phyloP scores from a whole-genome alignment of 768 basidiomycete species.

The Gymnopilus dilepis region DNA sequence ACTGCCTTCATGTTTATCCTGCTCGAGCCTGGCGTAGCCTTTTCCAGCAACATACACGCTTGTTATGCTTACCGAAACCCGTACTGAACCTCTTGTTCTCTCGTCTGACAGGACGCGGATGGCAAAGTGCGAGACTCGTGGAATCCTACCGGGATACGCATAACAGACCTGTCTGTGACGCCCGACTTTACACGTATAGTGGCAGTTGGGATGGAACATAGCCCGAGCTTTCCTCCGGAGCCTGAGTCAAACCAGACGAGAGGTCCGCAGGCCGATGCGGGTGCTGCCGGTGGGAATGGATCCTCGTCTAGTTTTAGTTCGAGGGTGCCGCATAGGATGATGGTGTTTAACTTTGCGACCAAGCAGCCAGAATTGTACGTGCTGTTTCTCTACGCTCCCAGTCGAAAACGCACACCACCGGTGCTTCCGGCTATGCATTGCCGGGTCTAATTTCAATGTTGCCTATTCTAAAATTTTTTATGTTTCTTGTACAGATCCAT shows the following conservation, averaged over 20 bases:
- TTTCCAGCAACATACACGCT: conserved; percentile 14
- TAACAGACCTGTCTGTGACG: conserved; percentile 86
- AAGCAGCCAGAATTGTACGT: conserved; percentile 74
- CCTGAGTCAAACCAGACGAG: conserved; percentile 26
- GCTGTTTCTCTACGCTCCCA: conserved; percentile 9
- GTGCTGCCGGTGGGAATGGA: conserved; percentile 38
- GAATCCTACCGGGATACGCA: conserved; percentile 73
- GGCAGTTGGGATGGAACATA: conserved; percentile 72
- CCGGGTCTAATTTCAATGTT: conserved; percentile 13
- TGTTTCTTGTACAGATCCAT: conserved; percentile 54
- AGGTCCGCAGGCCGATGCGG: conserved; percentile 40
- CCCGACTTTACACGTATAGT: conserved; percentile 86
- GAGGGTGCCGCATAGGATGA: conserved; percentile 64
- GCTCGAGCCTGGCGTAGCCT: conserved; percentile 14
- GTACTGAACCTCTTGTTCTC: conserved; percentile 21
- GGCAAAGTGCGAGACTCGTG: conserved; percentile 77
- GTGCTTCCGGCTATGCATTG: conserved; percentile 9
- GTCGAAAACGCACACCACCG: conserved; percentile 9
- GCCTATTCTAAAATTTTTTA: conserved; percentile 12
- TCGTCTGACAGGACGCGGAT: conserved; percentile 62
- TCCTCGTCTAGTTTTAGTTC: conserved; percentile 29
- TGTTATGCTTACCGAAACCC: conserved; percentile 15
- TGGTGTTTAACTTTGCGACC: conserved; percentile 76
- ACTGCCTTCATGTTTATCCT: not conserved
- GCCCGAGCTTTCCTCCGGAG: conserved; percentile 24